Percentiles rank a stretch among this genome's conserved stretches.
Conservation (phyloP, 164 flowering plant species). For the Platanus orientalis region DNA sequence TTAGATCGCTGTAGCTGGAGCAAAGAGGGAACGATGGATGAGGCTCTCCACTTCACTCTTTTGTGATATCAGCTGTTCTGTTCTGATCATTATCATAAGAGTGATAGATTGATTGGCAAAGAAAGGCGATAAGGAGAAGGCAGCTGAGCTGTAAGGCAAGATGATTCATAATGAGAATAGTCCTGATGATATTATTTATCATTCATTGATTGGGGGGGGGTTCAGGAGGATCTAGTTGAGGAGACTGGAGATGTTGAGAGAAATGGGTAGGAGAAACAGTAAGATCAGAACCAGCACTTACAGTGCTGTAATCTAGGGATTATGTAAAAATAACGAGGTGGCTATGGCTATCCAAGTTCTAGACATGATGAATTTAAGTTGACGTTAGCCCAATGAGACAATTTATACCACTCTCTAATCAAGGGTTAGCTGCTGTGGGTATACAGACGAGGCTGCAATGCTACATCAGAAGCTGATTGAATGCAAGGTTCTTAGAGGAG, state of each 20-base stretch:
- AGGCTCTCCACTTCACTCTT: conserved; percentile 46
- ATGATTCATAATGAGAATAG: conserved; percentile 49
- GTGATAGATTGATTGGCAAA: conserved; percentile 67
- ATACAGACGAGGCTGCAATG: conserved; percentile 50
- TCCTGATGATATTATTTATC: conserved; percentile 75
- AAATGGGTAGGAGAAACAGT: conserved; percentile 42
- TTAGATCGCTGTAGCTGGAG: too few species aligned
- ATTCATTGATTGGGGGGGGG: conserved; percentile 58
- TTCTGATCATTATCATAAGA: conserved; percentile 60
- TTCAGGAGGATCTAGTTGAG: conserved; percentile 38
- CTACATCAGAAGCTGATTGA: conserved; percentile 47
- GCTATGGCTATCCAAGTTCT: conserved; percentile 64
- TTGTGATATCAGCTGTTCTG: conserved; percentile 37
- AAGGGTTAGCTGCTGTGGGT: conserved; percentile 54
- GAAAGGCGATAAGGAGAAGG: conserved; percentile 52
- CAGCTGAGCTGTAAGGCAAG: conserved; percentile 38
- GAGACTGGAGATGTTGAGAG: conserved; percentile 59
- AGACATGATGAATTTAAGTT: conserved; percentile 53
- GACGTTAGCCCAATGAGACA: conserved; percentile 32
- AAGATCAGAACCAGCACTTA: conserved; percentile 38
- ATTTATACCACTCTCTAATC: conserved; percentile 36
- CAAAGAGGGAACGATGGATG: conserved; percentile 58
- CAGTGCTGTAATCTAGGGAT: conserved; percentile 41
- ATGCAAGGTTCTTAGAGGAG: conserved; percentile 37
- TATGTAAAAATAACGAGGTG: conserved; percentile 50